phyloP scores from a whole-genome alignment of 768 basidiomycete species.

The Pleurotus pulmonarius region DNA sequence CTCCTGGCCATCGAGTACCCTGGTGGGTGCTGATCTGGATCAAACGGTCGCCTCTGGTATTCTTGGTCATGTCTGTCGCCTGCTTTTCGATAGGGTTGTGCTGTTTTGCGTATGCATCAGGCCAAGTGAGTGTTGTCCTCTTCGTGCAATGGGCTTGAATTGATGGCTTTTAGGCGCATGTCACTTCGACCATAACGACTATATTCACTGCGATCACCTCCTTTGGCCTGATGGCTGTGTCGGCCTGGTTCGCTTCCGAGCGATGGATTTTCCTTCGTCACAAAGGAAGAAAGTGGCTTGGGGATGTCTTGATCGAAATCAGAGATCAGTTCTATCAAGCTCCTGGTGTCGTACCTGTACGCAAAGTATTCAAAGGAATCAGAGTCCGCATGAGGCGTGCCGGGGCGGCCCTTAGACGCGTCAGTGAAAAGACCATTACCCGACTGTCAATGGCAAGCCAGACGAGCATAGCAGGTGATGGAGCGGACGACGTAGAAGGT shows the following conservation, averaged over 20 bases:
- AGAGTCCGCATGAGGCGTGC: constrained; percentile 14
- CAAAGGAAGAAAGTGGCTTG: constrained; percentile 66
- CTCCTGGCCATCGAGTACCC: constrained; percentile 70
- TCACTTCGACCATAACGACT: constrained; percentile 71
- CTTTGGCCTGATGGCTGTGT: constrained; percentile 68
- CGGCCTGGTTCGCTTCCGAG: constrained; percentile 71
- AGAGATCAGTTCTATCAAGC: constrained; percentile 30
- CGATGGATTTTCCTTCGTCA: constrained; percentile 61
- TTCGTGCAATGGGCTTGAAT: background rate
- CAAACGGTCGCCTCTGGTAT: constrained; percentile 78
- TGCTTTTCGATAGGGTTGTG: constrained; percentile 79
- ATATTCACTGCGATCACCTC: constrained; percentile 74
- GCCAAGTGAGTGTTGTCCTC: constrained; percentile 42
- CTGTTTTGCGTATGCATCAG: constrained; percentile 72
- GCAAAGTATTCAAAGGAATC: constrained; percentile 12
- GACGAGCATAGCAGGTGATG: constrained; percentile 19
- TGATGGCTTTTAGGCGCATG: constrained; percentile 34
- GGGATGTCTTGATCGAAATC: constrained; percentile 51
- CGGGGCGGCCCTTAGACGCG: constrained; percentile 15
- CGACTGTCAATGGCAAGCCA: constrained; percentile 13
- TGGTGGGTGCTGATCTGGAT: constrained; percentile 90
- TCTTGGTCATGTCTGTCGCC: constrained; percentile 79
- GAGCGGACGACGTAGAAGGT: constrained; percentile 23
- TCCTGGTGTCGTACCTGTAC: constrained; percentile 20
- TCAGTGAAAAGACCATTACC: constrained; percentile 21